Conservation (phyloP, 75 land plant genomes). For the Selaginella moellendorffii region DNA sequence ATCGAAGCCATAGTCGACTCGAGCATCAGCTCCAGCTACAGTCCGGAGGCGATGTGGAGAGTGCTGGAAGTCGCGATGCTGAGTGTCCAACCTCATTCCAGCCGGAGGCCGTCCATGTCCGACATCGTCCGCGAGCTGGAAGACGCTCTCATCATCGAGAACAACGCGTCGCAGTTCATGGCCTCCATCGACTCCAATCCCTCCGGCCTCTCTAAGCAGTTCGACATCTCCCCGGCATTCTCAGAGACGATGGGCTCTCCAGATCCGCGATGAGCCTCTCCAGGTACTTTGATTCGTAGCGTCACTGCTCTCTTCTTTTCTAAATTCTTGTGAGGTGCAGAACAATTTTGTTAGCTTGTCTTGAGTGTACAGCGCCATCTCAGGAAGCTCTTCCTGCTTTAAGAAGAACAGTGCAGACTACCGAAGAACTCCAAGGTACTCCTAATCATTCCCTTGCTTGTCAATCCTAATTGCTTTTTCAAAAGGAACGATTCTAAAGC, state of each 20-base stretch:
- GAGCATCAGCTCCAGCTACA: constrained; percentile 30
- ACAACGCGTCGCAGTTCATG: constrained; percentile 61
- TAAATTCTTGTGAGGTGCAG: too few species aligned
- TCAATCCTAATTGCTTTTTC: too few species aligned
- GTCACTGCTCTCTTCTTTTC: too few species aligned
- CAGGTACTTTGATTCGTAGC: too few species aligned
- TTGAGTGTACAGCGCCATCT: too few species aligned
- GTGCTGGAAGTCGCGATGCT: constrained; percentile 38
- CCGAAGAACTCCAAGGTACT: too few species aligned
- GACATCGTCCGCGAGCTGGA: constrained; percentile 46
- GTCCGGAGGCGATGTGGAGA: constrained; percentile 54
- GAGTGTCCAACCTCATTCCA: constrained; percentile 37
- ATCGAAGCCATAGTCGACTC: constrained; percentile 51
- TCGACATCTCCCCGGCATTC: constrained; percentile 22
- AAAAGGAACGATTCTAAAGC: too few species aligned
- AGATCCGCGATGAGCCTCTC: too few species aligned
- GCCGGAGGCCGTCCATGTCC: constrained; percentile 40
- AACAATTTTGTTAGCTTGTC: too few species aligned
- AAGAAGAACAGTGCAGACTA: too few species aligned
- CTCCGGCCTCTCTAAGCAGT: background rate
- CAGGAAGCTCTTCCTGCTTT: too few species aligned
- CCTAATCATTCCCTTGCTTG: too few species aligned
- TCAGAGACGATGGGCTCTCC: constrained; percentile 14
- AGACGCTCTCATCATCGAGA: constrained; percentile 50
- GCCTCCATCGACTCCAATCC: constrained; percentile 17